These are phyloP conservation scores for Xylaria digitata DNA, from an alignment of 2,329 filamentous ascomycete genomes.

Conservation along the genomic window DNA sequence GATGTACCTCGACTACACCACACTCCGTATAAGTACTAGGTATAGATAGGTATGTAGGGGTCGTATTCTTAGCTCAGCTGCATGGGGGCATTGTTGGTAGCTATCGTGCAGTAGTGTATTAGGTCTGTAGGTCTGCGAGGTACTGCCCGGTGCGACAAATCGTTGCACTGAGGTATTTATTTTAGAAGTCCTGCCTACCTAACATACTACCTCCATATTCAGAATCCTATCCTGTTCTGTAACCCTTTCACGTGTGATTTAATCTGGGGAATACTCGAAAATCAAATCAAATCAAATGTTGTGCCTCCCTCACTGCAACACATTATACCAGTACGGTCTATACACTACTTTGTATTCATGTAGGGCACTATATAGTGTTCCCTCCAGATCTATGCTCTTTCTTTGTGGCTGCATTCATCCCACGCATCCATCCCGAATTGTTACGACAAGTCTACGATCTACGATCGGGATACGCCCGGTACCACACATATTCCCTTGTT, in stretches of 20 bases:
- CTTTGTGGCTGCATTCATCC: not conserved
- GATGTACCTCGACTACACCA: not conserved
- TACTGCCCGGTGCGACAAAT: too few species aligned
- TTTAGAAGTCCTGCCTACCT: not conserved
- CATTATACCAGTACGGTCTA: too few species aligned
- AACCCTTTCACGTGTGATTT: too few species aligned
- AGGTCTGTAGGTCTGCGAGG: too few species aligned
- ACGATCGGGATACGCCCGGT: not conserved
- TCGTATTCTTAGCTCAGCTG: slow-evolving; percentile 28
- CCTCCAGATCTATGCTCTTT: too few species aligned
- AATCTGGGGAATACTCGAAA: too few species aligned
- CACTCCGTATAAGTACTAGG: too few species aligned
- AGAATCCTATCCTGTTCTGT: too few species aligned
- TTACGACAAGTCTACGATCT: not conserved
- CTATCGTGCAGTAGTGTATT: not conserved
- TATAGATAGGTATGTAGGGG: not conserved
- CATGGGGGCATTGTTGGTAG: slow-evolving; percentile 9
- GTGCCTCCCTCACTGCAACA: not conserved
- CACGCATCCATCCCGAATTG: not conserved
- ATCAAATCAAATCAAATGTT: not conserved
- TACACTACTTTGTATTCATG: too few species aligned
- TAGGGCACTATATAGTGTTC: too few species aligned
- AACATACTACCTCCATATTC: too few species aligned
- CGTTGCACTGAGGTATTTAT: slow-evolving; percentile 12
- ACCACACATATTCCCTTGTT: not conserved